These are phyloP conservation scores for Croton setiger DNA, from an alignment of 441 rosid genomes.

Conservation along the genomic window DNA sequence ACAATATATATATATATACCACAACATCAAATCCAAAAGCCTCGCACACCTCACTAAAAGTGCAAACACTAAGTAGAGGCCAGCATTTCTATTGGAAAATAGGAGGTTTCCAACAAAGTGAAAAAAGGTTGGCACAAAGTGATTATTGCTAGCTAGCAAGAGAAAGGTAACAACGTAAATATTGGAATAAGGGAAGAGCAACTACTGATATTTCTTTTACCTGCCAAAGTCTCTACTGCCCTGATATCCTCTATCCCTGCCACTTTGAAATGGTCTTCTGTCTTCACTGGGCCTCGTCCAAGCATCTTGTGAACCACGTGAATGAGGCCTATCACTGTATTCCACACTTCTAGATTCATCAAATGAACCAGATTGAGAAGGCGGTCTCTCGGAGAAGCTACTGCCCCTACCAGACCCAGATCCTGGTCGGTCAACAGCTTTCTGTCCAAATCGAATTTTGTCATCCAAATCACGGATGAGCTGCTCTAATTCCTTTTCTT, in stretches of 20 bases:
- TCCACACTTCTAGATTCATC: conserved; percentile 68
- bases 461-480: conserved; percentile 68
- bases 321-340: conserved; percentile 68
- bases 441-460: conserved; percentile 76
- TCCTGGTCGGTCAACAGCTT: conserved; percentile 67
- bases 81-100: too few species aligned
- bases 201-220: conserved; percentile 35
- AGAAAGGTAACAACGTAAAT: background rate
- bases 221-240: conserved; percentile 71
- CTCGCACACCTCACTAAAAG: background rate
- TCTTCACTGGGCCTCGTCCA: conserved; percentile 73
- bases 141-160: background rate
- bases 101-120: too few species aligned
- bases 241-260: conserved; percentile 77
- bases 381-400: conserved; percentile 63
- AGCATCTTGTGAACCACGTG: conserved; percentile 66
- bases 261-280: conserved; percentile 75
- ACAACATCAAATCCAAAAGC: background rate
- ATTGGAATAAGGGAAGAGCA: background rate
- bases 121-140: background rate
- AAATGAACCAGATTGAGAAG: conserved; percentile 70
- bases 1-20: too few species aligned
- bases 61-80: background rate
- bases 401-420: conserved; percentile 68
- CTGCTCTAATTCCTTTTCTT: conserved; percentile 62